Conservation (phyloP, 306 rosid species). For the Dryas alaskensis region DNA sequence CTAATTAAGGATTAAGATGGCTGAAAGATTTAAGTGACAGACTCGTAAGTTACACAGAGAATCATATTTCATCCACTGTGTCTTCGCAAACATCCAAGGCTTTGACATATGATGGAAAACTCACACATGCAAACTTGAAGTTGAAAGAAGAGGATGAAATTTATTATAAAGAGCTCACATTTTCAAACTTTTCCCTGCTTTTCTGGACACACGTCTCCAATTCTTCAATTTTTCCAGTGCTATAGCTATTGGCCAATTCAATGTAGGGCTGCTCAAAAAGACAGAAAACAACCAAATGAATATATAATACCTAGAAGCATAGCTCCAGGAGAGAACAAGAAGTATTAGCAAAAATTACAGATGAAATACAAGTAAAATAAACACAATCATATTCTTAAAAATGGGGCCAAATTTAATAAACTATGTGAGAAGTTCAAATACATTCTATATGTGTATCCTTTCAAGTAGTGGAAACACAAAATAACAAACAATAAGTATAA, state of each 20-base stretch:
- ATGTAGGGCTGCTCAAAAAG: constrained; percentile 54
- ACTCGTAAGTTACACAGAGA: background rate
- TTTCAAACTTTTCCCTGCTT: constrained; percentile 52
- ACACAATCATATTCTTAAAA: background rate
- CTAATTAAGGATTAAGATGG: constrained; percentile 12
- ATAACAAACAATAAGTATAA: background rate
- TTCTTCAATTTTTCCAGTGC: constrained; percentile 49
- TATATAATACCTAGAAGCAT: too few species aligned
- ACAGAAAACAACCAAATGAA: background rate
- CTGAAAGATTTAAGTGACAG: background rate
- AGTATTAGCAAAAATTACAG: background rate
- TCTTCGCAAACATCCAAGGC: constrained; percentile 2
- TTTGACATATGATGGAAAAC: background rate
- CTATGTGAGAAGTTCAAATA: background rate
- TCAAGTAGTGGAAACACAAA: background rate
- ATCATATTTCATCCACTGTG: background rate
- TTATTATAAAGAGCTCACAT: constrained; percentile 39
- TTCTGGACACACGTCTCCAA: constrained; percentile 42
- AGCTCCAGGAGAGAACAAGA: background rate
- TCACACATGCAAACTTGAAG: background rate
- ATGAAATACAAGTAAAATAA: background rate
- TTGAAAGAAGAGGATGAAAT: background rate
- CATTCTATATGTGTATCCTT: background rate
- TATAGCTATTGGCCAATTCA: constrained; percentile 57
- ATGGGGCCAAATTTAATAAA: too few species aligned